Base-by-base conservation (phyloP, 345 rosid genomes). In the Populus pruinosa region DNA sequence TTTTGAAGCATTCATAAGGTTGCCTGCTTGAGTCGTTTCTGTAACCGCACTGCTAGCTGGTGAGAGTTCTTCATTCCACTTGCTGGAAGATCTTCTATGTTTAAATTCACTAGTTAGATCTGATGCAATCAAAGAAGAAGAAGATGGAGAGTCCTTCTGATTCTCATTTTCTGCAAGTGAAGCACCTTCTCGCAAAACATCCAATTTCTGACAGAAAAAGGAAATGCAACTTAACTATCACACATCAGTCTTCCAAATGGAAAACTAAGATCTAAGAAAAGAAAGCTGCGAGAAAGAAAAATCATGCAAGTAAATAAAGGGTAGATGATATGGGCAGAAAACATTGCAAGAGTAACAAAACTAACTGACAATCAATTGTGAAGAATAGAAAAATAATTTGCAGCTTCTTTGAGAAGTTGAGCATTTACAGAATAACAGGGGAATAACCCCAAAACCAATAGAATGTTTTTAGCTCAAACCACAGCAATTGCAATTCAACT, bases 11-110 rank as follows among this genome's bases (percentile, higher is more conserved):
- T 80, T 70, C 50, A 87, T 80, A 77, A 80, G 85, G 77, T 87
- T 90, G 80, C 94, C 89, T 75, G 75, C 90, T 76, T 88, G 96
- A 81, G 87, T 86, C 79, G 88, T 83, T 81, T 96, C 99, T n/a
- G 90, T 83, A 74, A 90, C 78, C 12, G 88, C 80, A 84, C 96
- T 89, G 83, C 90, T 84, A 74, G 79, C 78, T 29, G 91, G 87
- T 63, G 94, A 91, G 80, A 90, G 82, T 75, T 96, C 97, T 38
- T 86, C 91, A 87, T 90, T 92, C 88, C 89, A 83, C 88, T 85
- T 90, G 93, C 97, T 90, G 72, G 94, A 88, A 76, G 92, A 89
- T 83, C 91, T 86, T 80, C 77, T 85, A 85, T 89, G 97, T 62
- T 86, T 88, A 69, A 81, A 83, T 82, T 89, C 91, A 76, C 53